Percentiles rank a stretch among this genome's conserved stretches.
phyloP scores from a whole-genome alignment of 768 basidiomycete genomes.

The Russula lepida region DNA sequence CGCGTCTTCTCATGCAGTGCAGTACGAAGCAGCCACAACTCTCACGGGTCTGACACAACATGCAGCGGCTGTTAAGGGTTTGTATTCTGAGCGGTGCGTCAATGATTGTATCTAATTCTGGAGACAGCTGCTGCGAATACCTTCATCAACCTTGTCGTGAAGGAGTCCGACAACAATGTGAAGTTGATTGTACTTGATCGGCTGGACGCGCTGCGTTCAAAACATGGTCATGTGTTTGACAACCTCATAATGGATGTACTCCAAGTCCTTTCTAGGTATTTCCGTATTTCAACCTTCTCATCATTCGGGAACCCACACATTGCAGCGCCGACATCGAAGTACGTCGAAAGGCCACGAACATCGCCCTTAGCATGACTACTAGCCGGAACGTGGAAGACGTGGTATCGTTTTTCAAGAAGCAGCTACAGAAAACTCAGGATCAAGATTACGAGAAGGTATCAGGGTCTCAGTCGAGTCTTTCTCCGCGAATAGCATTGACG shows the following conservation, averaged over 20 bases:
- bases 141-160: constrained; percentile 81
- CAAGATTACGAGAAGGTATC: constrained; percentile 84
- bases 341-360: constrained; percentile 79
- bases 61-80: constrained; percentile 92
- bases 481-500: not conserved
- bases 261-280: constrained; percentile 74
- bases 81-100: constrained; percentile 5
- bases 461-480: not conserved
- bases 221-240: constrained; percentile 85
- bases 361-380: constrained; percentile 88
- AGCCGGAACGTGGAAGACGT: constrained; percentile 96
- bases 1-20: constrained; percentile 85
- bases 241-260: constrained; percentile 92
- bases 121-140: constrained; percentile 74
- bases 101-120: not conserved
- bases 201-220: constrained; percentile 69
- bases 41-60: constrained; percentile 92
- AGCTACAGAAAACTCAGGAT: constrained; percentile 88
- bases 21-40: constrained; percentile 95
- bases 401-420: constrained; percentile 94
- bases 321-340: constrained; percentile 94
- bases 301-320: constrained; percentile 1
- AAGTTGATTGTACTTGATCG: constrained; percentile 95
- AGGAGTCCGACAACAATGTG: constrained; percentile 98
- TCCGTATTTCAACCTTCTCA: not conserved